Evolutionary conservation across 805 yeast species (phyloP), one percentile per base, ranked within the genome.

Genomic region (Saturnispora zaruensis): DNA sequence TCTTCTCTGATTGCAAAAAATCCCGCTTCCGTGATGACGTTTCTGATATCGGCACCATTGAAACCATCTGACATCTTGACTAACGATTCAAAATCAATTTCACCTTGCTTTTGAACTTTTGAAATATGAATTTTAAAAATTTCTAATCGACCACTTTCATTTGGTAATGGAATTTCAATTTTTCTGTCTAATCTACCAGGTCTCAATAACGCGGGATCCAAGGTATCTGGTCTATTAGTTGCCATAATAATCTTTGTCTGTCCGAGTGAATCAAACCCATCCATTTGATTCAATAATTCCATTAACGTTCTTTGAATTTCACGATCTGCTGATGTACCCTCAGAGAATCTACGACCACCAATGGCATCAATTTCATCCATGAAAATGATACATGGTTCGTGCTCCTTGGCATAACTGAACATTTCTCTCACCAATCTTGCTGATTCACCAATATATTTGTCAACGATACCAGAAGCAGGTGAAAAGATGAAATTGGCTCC

Each of bases 251-350:
- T 89, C 62, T 93, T 77, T 55, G 93, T 90, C 63, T 91, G 93
- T 70, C 93, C 93, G 57, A 91, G 74, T 65, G 91, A 97, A 60
- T 91, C 98, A 51, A 91, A 98, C 79, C 99, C 99, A 66, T 91
- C 99, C 99, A 91, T 91, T 67, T 91, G 95, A n/a, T 98, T 93
- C 59, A 91, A 77, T 58, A 91, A 80, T 74, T 93, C 0, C 98
- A 72, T 91, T 93, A 51, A 91, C 98, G 99, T 93, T 61, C 99
- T 99, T 23, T 99, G 99, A 32, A 91, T 98, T 57, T 96, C 91
- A 69, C 93, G 98, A 37, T 97, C 98, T 41, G 93, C 99, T 54
- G 98, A 98, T 0, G 99, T 93, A 51, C 98, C 97, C 64, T 91
- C 99, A 54, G 95, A 84, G 41, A 99, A 99, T 79, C 99, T 87